Evolutionary conservation across 306 rosid genomes (phyloP).

Genomic region (Argentina anserina): DNA sequence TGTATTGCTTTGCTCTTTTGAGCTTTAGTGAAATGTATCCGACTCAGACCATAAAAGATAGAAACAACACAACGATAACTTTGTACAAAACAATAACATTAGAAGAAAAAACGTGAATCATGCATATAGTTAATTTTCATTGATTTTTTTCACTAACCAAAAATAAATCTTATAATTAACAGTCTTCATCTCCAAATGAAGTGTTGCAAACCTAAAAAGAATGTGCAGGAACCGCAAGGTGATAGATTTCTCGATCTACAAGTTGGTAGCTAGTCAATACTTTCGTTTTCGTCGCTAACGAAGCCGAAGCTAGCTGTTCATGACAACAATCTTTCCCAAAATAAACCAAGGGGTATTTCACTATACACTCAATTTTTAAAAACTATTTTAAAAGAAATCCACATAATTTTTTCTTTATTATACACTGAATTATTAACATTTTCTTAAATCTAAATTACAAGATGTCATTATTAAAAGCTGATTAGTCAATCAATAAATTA

Average conservation of each 20-base stretch:
- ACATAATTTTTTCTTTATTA: too few relatives aligned
- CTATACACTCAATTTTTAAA: too few relatives aligned
- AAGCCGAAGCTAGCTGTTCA: background rate
- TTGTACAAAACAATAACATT: background rate
- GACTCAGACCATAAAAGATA: background rate
- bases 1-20: background rate
- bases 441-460: too few relatives aligned
- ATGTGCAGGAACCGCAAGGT: background rate
- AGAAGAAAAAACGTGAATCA: too few relatives aligned
- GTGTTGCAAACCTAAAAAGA: background rate
- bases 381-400: too few relatives aligned
- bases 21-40: background rate
- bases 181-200: background rate
- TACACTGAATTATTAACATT: too few relatives aligned
- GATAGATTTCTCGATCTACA: background rate
- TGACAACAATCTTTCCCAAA: background rate
- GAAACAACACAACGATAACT: background rate
- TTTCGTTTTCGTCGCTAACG: background rate
- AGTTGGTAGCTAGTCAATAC: background rate
- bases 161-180: background rate
- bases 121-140: background rate
- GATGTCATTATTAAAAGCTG: too few relatives aligned
- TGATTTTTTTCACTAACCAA: background rate
- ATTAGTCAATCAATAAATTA: too few relatives aligned
- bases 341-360: too few relatives aligned